Base-by-base conservation (phyloP, 441 rosid genomes). In the Corymbia citriodora region DNA sequence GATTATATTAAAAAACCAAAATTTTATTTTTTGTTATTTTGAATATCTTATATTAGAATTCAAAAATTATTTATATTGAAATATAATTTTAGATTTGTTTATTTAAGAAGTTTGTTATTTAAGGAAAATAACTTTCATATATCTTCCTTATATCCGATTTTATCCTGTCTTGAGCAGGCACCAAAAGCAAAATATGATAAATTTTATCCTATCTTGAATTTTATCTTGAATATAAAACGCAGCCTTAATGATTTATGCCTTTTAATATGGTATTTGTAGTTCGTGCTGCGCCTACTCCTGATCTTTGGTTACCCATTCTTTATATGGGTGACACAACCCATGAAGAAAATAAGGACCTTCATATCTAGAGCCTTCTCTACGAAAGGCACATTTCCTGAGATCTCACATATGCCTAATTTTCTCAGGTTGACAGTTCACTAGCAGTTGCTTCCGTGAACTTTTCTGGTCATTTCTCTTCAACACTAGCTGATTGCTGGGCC, bases 401-500 rank as follows among this genome's bases (percentile, higher is more conserved):
- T 57, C 88, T 87, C 68, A 87, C 70, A 40, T 36, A 3, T 45
- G 6, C 40, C 57, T 83, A 70, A 87, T 72, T 59, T 92, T 50
- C 81, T 59, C 93, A 98, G 98, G 96, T 90, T 90, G 98, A 97
- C 89, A 94, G 93, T 89, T 86, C 88, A 89, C 90, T 98, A 92
- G 93, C 95, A 55, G 96, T 95, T 81, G 93, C 97, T 92, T 95
- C 97, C 31, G 93, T 98, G 86, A 94, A 92, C 93, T 98, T 98
- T 92, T 92, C 98, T 3, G 92, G 94, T 53, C 92, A 86, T 91
- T 97, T 98, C 95, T 90, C 92, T 89, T 90, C 96, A 83, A 91
- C 96, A 65, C 94, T 98, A 89, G 88, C 92, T 81, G 93, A 93
- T 94, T 95, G 96, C 92, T 98, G 98, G 99, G 92, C 92, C 90